Evolutionary conservation across 78 protist species (phyloP), one percentile per base, ranked within the genome.

Genomic region (Creolimax fragrantissima): DNA sequence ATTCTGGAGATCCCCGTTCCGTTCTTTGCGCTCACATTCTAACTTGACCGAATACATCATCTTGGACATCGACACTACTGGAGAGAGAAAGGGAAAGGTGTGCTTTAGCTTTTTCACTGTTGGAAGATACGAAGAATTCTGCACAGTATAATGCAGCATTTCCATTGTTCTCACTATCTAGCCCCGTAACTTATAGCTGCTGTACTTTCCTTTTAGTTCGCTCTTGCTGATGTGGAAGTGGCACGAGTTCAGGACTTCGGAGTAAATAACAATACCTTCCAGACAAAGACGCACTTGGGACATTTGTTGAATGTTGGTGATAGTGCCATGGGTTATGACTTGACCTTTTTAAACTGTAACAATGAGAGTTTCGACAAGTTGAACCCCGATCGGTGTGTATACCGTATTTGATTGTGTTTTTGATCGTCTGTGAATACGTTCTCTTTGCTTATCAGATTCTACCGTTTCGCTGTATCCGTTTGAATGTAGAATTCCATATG

Each of bases 1-100:
- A n/a, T n/a, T n/a, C n/a, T 97, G 96, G 98, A 92, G 90, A 91
- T 2, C 35, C 5, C 98, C 98, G 36, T 97, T 97, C 92, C 41
- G 91, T 5, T 42, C 96, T 3, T 17, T 97, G 42, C 24, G 94
- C 35, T 58, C 93, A 3, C 17, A 93, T 3, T 89, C 91, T 47
- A 92, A 93, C 37, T 89, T 96, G 89, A 83, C 92, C 43, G 98
- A 96, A 67, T 97, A 92, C 67, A 92, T 45, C 2, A 96, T 97
- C 36, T 45, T 98, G 24, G 99, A 98, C 89, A 89, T 93, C 4
- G 97, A 94, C 84, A 92, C 44, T 7, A 44, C 94, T 2, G 97
- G 95, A 17, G 89, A 41, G 35, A 84, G 88, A 7, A 44, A 66
- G 43, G 95, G 97, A 35, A 93, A 84, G 83, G 85, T 85, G 84